phyloP scores from a whole-genome alignment of 2,329 filamentous ascomycete genomes.

The Diaporthe destruens region DNA sequence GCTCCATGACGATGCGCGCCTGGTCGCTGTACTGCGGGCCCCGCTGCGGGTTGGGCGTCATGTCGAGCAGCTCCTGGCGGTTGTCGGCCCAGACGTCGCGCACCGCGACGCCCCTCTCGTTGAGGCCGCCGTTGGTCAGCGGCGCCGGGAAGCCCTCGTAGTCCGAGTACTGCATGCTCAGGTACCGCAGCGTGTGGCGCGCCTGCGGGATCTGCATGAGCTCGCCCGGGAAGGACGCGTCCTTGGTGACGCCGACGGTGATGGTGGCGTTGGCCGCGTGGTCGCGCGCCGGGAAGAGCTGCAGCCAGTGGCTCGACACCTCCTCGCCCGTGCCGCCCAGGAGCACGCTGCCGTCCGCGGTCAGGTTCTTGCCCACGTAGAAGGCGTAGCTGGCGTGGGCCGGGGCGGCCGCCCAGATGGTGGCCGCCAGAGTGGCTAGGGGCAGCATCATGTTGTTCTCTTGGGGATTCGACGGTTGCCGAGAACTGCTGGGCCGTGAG shows the following conservation, averaged over 20 bases:
- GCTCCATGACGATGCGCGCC: constrained; percentile 29
- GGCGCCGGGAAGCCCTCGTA: constrained; percentile 28
- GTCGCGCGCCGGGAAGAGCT: constrained; percentile 23
- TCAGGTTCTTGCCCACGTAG: constrained; percentile 20
- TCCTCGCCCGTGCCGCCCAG: constrained; percentile 23
- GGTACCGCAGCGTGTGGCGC: constrained; percentile 15
- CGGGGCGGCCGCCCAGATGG: neutral
- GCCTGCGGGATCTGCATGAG: constrained; percentile 25
- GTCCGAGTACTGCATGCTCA: constrained; percentile 28
- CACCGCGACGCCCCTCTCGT: constrained; percentile 12
- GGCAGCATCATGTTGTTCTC: constrained; percentile 15
- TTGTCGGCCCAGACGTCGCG: constrained; percentile 28
- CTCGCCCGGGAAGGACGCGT: constrained; percentile 12
- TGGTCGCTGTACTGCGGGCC: constrained; percentile 24
- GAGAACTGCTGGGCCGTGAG: constrained; percentile 14
- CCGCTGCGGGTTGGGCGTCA: constrained; percentile 15
- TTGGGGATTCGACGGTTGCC: neutral
- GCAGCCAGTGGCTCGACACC: constrained; percentile 22
- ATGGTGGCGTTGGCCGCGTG: constrained; percentile 23
- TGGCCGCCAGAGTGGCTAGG: neutral
- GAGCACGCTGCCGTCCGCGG: constrained; percentile 22
- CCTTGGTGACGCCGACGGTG: constrained; percentile 12
- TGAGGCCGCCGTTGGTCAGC: constrained; percentile 23
- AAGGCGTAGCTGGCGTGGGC: constrained; percentile 20
- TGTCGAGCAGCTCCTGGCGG: constrained; percentile 16